These are phyloP conservation scores for Lasiosphaeria miniovina DNA, from an alignment of 495 filamentous ascomycete genomes.

Conservation along the genomic window DNA sequence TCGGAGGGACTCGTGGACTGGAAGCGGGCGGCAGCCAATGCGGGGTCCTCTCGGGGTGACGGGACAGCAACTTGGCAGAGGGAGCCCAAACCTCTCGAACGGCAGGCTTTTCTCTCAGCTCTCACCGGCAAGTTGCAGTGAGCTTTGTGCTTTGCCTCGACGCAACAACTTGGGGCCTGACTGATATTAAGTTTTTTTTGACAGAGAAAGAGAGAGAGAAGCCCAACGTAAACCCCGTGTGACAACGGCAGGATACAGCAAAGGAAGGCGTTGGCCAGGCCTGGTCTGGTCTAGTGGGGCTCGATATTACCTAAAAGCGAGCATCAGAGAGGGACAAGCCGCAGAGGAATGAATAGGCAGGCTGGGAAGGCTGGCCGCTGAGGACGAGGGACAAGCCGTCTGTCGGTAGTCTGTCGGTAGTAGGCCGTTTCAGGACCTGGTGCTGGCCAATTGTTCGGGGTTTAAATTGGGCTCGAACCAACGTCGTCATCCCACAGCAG, in stretches of 20 bases:
- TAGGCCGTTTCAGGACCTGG: constrained; percentile 38
- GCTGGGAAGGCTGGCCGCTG: constrained; percentile 10
- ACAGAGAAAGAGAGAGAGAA: background rate
- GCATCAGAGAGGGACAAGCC: constrained; percentile 9
- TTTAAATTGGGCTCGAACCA: constrained; percentile 35
- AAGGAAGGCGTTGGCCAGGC: constrained; percentile 1
- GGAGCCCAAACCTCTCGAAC: background rate
- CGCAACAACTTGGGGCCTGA: background rate
- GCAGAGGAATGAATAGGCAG: constrained; percentile 15
- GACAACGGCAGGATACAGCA: background rate
- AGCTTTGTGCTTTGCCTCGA: background rate
- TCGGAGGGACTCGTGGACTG: constrained; percentile 1
- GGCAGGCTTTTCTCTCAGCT: constrained; percentile 4
- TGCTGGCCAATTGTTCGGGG: constrained; percentile 31
- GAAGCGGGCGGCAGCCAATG: constrained; percentile 6
- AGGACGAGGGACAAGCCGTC: background rate
- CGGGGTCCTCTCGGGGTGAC: constrained; percentile 2
- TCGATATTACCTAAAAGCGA: background rate
- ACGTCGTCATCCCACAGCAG: constrained; percentile 47
- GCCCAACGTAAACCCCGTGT: background rate
- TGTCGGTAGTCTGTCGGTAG: background rate
- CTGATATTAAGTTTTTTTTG: background rate
- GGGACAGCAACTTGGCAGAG: background rate
- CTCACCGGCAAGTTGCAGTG: background rate
- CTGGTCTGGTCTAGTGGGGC: background rate